phyloP scores from a whole-genome alignment of 176 grass and related monocot species.

The Phyllostachys edulis region DNA sequence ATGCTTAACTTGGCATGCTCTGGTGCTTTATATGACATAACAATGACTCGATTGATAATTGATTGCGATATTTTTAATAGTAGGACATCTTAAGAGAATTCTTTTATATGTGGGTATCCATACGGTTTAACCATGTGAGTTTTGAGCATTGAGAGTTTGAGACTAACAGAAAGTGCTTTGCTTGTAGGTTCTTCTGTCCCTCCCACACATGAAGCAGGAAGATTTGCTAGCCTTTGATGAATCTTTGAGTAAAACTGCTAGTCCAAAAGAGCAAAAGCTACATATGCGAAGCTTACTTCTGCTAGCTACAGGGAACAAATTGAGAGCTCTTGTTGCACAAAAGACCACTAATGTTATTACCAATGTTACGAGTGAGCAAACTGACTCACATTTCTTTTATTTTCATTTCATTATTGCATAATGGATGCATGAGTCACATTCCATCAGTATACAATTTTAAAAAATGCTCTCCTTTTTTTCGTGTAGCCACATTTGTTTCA shows the following conservation, averaged over 20 bases:
- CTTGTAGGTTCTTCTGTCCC: conserved; percentile 76
- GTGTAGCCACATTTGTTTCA: not conserved
- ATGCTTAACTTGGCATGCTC: not conserved
- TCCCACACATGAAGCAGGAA: conserved; percentile 66
- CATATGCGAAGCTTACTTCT: conserved; percentile 91
- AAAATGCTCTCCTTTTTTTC: not conserved
- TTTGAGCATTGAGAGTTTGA: not conserved
- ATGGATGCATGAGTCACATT: not conserved
- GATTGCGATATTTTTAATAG: not conserved
- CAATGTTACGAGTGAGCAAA: conserved; percentile 82
- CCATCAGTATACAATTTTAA: not conserved
- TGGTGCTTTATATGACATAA: not conserved
- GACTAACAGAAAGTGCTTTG: conserved; percentile 21
- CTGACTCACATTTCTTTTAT: not conserved
- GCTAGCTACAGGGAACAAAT: conserved; percentile 81
- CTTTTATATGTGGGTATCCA: not conserved
- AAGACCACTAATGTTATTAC: conserved; percentile 89
- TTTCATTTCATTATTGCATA: not conserved
- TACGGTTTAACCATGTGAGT: not conserved
- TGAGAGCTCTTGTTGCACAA: conserved; percentile 87
- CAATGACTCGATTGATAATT: not conserved
- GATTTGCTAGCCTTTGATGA: conserved; percentile 91
- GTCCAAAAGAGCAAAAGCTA: conserved; percentile 87
- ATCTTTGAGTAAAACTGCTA: conserved; percentile 82
- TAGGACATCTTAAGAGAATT: not conserved